Evolutionary conservation across 192 early-diverging fungal genomes (phyloP), one percentile per base, ranked within the genome.

Genomic region (Mortierella hygrophila): DNA sequence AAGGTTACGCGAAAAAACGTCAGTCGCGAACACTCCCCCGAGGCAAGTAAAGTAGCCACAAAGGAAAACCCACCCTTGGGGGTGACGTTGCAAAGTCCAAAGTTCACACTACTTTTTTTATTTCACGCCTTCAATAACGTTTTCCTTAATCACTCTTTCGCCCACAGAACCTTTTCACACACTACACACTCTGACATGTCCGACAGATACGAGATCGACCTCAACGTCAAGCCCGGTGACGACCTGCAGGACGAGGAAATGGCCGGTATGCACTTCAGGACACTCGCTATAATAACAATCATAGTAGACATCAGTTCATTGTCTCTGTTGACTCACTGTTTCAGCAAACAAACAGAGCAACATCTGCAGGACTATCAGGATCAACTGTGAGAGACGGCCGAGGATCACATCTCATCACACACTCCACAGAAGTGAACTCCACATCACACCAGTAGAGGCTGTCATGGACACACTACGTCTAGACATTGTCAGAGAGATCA

Each of bases 191-290:
- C 68, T 40, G 49, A 75, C 70, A 86, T 86, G 84, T 70, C 75
- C 10, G 79, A 86, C 71, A 86, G 74, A 70, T 86, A 77, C 76
- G 84, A 80, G 46, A 86, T 86, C 54, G 84, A 86, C 72, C 84
- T 86, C 32, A 86, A 71, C 65, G 75, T 86, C 52, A 77, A 75
- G 75, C 84, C 84, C 21, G 79, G 79, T 23, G 84, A 86, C 21
- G 84, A 86, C 63, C 69, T 86, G 18, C 79, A 81, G 76, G 84
- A 86, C 46, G 84, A 86, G 68, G 84, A 86, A 52, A 86, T 86
- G 84, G 75, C 79, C 70, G 84, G 84, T 85, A 83, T 29, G 41
- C 76, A 78, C 32, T 70, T 4, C 60, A 57, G 21, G 55, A 52
- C 32, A 75, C 38, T 75, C 23, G 23, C 52, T 38, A 35, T 0